Evolutionary conservation across 139 green algal genomes (phyloP).

Genomic region (Chlorella sorokiniana): DNA sequence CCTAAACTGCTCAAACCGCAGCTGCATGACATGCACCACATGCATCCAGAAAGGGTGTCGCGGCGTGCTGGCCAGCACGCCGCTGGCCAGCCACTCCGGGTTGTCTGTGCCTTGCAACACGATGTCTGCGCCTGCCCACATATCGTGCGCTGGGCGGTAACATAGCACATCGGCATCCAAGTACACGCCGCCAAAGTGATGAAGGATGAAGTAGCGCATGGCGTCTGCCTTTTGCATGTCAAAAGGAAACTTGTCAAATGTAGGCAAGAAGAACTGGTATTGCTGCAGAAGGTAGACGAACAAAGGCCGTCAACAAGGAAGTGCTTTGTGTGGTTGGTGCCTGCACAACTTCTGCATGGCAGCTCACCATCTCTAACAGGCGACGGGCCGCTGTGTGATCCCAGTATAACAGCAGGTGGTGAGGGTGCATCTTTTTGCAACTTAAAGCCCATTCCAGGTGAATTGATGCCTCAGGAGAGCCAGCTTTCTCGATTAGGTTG

Average conservation of each 20-base stretch:
- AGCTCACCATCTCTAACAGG: not conserved
- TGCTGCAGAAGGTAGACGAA: not conserved
- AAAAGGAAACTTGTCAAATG: not conserved
- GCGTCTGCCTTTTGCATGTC: not conserved
- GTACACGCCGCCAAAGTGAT: not conserved
- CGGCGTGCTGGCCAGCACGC: not conserved
- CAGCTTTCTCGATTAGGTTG: not conserved
- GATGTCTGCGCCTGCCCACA: not conserved
- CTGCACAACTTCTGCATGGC: not conserved
- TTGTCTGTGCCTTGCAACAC: not conserved
- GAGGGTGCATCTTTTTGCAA: not conserved
- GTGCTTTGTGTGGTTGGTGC: not conserved
- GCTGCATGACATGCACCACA: not conserved
- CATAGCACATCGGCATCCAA: not conserved
- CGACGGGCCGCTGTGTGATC: not conserved
- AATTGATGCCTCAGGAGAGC: not conserved
- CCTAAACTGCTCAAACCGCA: not conserved
- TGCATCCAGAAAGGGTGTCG: not conserved
- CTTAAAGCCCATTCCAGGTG: not conserved
- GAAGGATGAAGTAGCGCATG: not conserved
- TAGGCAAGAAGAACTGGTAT: not conserved
- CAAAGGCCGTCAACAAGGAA: not conserved
- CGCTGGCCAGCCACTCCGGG: not conserved
- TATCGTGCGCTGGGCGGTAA: not conserved
- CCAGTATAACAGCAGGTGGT: not conserved